Evolutionary conservation across 164 flowering plant genomes (phyloP).

Genomic region (Piper betle): DNA sequence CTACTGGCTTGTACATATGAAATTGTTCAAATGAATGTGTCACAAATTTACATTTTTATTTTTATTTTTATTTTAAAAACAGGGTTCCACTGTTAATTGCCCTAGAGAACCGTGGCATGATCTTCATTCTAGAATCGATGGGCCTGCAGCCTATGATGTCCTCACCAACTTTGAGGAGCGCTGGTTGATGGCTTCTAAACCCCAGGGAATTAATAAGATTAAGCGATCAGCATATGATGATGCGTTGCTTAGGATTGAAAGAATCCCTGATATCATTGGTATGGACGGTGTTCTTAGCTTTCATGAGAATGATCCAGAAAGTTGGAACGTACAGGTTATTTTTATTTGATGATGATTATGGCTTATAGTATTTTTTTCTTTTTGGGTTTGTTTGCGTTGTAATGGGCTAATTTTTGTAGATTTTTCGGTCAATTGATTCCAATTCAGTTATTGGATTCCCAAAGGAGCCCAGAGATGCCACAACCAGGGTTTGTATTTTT

Average conservation of each 20-base stretch:
- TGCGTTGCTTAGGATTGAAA: constrained; percentile 62
- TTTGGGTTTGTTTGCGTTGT: too few relatives aligned
- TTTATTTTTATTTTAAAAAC: background rate
- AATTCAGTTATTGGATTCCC: constrained; percentile 85
- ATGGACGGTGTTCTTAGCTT: constrained; percentile 29
- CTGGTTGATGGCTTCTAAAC: constrained; percentile 75
- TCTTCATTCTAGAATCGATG: constrained; percentile 76
- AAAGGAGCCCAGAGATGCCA: constrained; percentile 75
- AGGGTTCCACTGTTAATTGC: constrained; percentile 54
- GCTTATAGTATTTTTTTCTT: background rate
- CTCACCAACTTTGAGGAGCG: constrained; percentile 87
- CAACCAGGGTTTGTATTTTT: constrained; percentile 33
- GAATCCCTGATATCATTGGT: constrained; percentile 70
- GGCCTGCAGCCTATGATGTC: constrained; percentile 95
- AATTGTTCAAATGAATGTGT: background rate
- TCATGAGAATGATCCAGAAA: constrained; percentile 60
- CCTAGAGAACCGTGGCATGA: constrained; percentile 99
- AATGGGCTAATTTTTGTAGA: constrained; percentile 21
- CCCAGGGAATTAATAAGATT: constrained; percentile 54
- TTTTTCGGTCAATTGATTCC: constrained; percentile 94
- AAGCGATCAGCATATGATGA: constrained; percentile 59
- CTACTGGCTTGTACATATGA: background rate
- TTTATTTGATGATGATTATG: background rate
- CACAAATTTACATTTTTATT: background rate
- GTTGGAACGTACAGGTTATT: constrained; percentile 91